Evolutionary conservation across 768 basidiomycete genomes (phyloP).

Genomic region (Auricularia auricula-judae): DNA sequence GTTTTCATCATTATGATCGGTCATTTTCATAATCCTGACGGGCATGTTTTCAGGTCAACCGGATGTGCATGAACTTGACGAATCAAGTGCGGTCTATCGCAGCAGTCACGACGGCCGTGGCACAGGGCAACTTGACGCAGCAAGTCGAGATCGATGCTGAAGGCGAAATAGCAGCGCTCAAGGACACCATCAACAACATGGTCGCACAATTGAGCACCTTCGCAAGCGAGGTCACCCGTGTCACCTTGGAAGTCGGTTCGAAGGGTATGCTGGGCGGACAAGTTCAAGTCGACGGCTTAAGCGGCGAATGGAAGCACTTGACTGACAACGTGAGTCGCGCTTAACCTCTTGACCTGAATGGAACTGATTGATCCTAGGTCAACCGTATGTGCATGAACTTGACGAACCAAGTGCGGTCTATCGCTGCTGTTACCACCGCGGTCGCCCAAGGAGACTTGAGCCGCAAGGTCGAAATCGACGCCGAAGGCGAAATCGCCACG

Average conservation of each 20-base stretch:
- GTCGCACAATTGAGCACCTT: slow-evolving; percentile 9
- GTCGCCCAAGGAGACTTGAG: slow-evolving; percentile 79
- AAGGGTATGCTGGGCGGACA: slow-evolving; percentile 92
- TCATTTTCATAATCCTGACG: not conserved
- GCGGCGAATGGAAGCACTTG: slow-evolving; percentile 92
- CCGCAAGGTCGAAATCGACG: slow-evolving; percentile 32
- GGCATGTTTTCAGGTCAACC: slow-evolving; percentile 47
- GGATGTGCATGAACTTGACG: slow-evolving; percentile 20
- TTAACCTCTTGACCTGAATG: not conserved
- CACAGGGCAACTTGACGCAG: slow-evolving; percentile 25
- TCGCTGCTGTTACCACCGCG: slow-evolving; percentile 34
- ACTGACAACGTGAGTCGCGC: slow-evolving; percentile 52
- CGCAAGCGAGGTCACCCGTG: slow-evolving; percentile 52
- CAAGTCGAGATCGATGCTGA: slow-evolving; percentile 28
- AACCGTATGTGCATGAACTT: slow-evolving; percentile 10
- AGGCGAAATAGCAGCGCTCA: slow-evolving; percentile 25
- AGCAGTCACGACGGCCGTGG: slow-evolving; percentile 24
- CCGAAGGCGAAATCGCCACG: slow-evolving; percentile 31
- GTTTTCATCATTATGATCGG: slow-evolving; percentile 15
- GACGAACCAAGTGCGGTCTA: slow-evolving; percentile 17
- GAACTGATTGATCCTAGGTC: not conserved
- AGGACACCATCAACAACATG: slow-evolving; percentile 24
- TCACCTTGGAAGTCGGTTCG: slow-evolving; percentile 84
- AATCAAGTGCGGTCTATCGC: slow-evolving; percentile 28
- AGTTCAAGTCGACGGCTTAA: slow-evolving; percentile 79